These are phyloP conservation scores for Halophytophthora batemanensis DNA, from an alignment of 352 stramenopile genomes.

Conservation along the genomic window DNA sequence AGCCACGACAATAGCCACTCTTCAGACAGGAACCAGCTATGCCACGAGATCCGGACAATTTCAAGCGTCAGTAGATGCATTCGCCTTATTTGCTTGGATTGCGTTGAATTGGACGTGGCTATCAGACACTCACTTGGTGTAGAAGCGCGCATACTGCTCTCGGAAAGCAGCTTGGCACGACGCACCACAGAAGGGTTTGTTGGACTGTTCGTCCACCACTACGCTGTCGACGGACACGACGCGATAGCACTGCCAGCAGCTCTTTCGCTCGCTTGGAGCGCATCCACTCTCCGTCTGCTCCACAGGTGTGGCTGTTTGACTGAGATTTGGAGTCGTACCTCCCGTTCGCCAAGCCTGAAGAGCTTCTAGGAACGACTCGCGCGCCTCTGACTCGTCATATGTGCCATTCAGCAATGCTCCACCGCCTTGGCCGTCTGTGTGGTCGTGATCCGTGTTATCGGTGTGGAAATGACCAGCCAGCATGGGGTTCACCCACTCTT, in stretches of 20 bases:
- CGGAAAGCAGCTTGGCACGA: conserved; percentile 39
- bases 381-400: conserved; percentile 71
- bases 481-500: conserved; percentile 70
- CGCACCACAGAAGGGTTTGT: conserved; percentile 50
- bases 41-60: too few relatives aligned
- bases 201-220: conserved; percentile 38
- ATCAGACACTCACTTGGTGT: conserved; percentile 14
- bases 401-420: conserved; percentile 50
- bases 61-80: too few relatives aligned
- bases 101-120: not conserved
- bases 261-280: conserved; percentile 40
- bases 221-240: conserved; percentile 40
- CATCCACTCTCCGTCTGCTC: conserved; percentile 53
- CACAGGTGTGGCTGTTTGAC: conserved; percentile 4
- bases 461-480: conserved; percentile 1
- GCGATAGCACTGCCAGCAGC: conserved; percentile 84
- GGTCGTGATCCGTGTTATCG: conserved; percentile 2
- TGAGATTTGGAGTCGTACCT: conserved; percentile 3
- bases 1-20: not conserved
- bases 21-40: not conserved
- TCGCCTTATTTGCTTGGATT: too few relatives aligned
- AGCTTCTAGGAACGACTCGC: conserved; percentile 58
- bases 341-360: conserved; percentile 56
- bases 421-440: conserved; percentile 10
- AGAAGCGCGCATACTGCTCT: conserved; percentile 60